phyloP scores from a whole-genome alignment of 2,329 filamentous ascomycete species.

The Myriangium duriaei region DNA sequence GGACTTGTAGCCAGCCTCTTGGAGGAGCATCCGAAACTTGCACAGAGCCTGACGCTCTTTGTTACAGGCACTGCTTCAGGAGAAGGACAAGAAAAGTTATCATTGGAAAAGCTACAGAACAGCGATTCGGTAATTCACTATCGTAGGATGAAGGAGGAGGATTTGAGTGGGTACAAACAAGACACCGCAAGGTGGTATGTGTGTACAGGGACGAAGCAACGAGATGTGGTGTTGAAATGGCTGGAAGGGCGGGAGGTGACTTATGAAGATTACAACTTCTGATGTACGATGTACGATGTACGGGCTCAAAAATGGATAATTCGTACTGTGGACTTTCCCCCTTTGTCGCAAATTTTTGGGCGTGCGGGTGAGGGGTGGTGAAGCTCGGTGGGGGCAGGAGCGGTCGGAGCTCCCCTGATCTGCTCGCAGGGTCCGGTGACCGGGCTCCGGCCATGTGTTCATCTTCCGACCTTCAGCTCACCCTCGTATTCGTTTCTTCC shows the following conservation, averaged over 20 bases:
- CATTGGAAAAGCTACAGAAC: constrained; percentile 30
- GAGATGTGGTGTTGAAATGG: constrained; percentile 38
- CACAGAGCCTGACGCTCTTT: constrained; percentile 45
- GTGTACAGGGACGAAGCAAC: constrained; percentile 42
- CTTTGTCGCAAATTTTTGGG: too few species aligned
- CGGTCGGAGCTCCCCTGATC: too few species aligned
- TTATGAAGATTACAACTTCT: constrained; percentile 41
- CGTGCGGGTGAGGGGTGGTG: too few species aligned
- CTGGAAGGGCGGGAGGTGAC: constrained; percentile 32
- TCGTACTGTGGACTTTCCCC: too few species aligned
- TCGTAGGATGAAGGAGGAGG: constrained; percentile 36
- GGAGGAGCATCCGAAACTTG: constrained; percentile 39
- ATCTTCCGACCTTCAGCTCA: not conserved
- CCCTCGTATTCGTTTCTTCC: not conserved
- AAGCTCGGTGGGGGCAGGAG: too few species aligned
- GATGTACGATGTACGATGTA: constrained; percentile 21
- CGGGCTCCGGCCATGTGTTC: not conserved
- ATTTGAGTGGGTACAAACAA: constrained; percentile 28
- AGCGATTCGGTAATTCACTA: constrained; percentile 25
- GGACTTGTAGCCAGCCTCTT: constrained; percentile 50
- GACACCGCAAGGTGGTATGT: constrained; percentile 43
- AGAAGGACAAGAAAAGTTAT: constrained; percentile 17
- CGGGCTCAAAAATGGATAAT: too few species aligned
- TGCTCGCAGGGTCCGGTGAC: too few species aligned
- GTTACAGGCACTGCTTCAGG: constrained; percentile 40